phyloP scores from a whole-genome alignment of 1,139 yeast genomes.

The Suhomyces ambrosiae region DNA sequence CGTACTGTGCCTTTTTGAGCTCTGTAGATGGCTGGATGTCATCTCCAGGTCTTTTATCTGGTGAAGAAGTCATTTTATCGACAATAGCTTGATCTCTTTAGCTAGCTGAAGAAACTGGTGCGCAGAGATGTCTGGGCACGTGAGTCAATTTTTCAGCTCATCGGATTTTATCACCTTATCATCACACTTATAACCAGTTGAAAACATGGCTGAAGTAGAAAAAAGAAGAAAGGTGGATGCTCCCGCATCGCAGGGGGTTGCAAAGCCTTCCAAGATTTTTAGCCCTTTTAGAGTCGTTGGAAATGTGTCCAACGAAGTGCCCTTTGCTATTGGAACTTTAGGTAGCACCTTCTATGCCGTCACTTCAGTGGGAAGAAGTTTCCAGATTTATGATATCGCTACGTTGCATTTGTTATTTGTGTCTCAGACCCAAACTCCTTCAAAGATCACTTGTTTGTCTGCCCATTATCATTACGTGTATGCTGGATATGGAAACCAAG shows the following conservation, averaged over 20 bases:
- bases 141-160: slow-evolving; percentile 9
- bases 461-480: slow-evolving; percentile 86
- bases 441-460: slow-evolving; percentile 68
- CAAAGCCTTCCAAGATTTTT: slow-evolving; percentile 37
- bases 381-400: slow-evolving; percentile 93
- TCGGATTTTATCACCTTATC: slow-evolving; percentile 8
- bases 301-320: slow-evolving; percentile 73
- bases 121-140: too few relatives aligned
- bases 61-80: slow-evolving; percentile 12
- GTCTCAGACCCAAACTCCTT: slow-evolving; percentile 73
- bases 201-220: slow-evolving; percentile 36
- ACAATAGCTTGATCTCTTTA: neutral
- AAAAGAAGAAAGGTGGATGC: slow-evolving; percentile 33
- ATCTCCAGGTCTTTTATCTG: slow-evolving; percentile 24
- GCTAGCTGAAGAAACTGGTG: slow-evolving; percentile 1
- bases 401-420: slow-evolving; percentile 85
- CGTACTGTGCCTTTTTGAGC: slow-evolving; percentile 25
- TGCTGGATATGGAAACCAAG: slow-evolving; percentile 70
- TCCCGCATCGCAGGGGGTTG: slow-evolving; percentile 3
- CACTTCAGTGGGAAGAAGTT: slow-evolving; percentile 85
- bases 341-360: slow-evolving; percentile 88
- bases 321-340: slow-evolving; percentile 84
- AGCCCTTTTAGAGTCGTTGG: slow-evolving; percentile 57
- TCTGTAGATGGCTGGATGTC: slow-evolving; percentile 20
- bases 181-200: too few relatives aligned